phyloP scores from a whole-genome alignment of 768 basidiomycete genomes.

The Mycena alexandri region DNA sequence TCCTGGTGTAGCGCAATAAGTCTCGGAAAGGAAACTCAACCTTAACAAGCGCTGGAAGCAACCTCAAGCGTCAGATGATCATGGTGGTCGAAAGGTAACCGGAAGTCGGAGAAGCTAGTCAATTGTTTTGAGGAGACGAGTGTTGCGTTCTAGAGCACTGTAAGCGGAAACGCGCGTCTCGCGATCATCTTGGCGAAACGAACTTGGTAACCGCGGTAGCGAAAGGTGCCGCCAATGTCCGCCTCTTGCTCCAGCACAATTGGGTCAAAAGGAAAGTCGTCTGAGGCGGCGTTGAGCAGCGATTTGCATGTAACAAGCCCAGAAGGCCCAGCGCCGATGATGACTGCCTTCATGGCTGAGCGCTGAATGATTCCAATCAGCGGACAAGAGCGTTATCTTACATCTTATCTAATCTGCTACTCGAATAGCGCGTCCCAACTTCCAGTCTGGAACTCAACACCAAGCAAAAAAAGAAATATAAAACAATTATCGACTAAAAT shows the following conservation, averaged over 20 bases:
- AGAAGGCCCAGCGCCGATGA: constrained; percentile 63
- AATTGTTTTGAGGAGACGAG: constrained; percentile 72
- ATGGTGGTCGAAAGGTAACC: constrained; percentile 57
- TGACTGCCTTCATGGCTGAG: constrained; percentile 51
- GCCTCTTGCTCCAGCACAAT: constrained; percentile 62
- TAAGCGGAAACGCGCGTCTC: background rate
- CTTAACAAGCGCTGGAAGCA: background rate
- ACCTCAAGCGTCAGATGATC: constrained; percentile 64
- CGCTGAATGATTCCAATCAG: background rate
- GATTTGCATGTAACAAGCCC: constrained; percentile 65
- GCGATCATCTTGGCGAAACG: background rate
- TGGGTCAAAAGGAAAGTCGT: constrained; percentile 61
- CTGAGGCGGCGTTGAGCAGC: constrained; percentile 54
- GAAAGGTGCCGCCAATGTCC: constrained; percentile 66
- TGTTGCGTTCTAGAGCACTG: constrained; percentile 54
- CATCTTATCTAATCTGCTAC: too few species aligned
- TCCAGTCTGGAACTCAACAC: too few species aligned
- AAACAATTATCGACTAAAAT: constrained; percentile 34
- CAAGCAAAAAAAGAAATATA: constrained; percentile 24
- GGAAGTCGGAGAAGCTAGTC: constrained; percentile 72
- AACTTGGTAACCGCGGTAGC: constrained; percentile 62
- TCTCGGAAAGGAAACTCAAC: too few species aligned
- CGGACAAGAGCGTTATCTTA: background rate
- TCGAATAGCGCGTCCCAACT: too few species aligned
- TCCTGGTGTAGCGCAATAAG: constrained; percentile 43